Base-by-base conservation (phyloP, 2,329 filamentous ascomycete species). In the Pochonia chlamydosporia region DNA sequence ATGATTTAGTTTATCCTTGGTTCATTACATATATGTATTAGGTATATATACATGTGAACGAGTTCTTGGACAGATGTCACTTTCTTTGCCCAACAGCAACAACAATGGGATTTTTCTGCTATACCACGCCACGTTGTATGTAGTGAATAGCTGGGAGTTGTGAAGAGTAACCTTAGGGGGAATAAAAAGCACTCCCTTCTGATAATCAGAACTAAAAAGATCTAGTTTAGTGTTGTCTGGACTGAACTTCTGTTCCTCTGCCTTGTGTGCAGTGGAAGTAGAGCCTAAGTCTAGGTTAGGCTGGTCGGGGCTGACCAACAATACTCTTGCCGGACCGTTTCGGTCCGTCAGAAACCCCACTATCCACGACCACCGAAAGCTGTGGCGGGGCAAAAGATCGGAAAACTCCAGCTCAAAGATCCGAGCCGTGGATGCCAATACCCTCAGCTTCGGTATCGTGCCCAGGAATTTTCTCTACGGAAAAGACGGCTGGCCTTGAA, bases 321-420 rank as follows among this genome's bases (percentile, higher is more conserved):
- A 39, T 4, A 10, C 1, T n/a, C 21, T 28, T 35, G 33, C 20
- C 46, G 41, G 41, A 23, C 36, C 36, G 35, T 33, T 33, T 26
- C 41, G 46, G 41, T 35, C 46, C 46, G 40, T 28, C 25, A 33
- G 13, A 13, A 14, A 40, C 36, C 26, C 44, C 40, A 47, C 39
- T 26, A 18, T 37, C 13, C 30, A 40, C 18, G 14, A 24, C n/a
- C 3, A n/a, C n/a, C 23, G 35, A 39, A 10, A 11, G 18, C 23
- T n/a, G 13, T 33, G 31, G 14, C n/a, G 39, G 46, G 24, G 45
- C 28, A 18, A 28, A 31, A 36, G 20, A 18, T 21, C 41, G 8
- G 18, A 43, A 44, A 48, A 48, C 40, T 48, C 41, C 35, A 40
- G 28, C 26, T 44, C 25, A 23, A 37, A 25, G 18, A 31, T 39